phyloP scores from a whole-genome alignment of 2,329 filamentous ascomycete species.

The Epichloe bromicola region DNA sequence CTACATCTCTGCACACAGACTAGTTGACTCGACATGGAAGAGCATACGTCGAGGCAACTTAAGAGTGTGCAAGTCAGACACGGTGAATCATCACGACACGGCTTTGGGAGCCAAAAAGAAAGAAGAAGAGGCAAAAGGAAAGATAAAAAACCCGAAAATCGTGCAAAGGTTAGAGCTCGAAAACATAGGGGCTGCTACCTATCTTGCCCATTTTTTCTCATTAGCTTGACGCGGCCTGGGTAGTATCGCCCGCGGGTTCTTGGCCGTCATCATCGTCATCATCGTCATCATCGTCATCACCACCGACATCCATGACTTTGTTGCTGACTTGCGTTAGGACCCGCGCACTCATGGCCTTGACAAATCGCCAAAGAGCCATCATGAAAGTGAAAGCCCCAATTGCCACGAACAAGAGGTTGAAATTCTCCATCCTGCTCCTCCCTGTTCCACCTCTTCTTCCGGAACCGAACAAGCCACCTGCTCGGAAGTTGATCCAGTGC shows the following conservation, averaged over 20 bases:
- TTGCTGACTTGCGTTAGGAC: constrained; percentile 69
- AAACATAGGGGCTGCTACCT: not conserved
- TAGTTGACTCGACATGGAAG: constrained; percentile 81
- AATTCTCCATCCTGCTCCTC: constrained; percentile 61
- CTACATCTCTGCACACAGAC: constrained; percentile 86
- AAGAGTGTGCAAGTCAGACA: constrained; percentile 65
- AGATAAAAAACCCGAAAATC: not conserved
- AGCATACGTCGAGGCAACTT: constrained; percentile 73
- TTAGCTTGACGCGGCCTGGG: not conserved
- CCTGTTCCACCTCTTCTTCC: constrained; percentile 49
- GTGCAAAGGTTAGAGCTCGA: not conserved
- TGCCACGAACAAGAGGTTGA: constrained; percentile 67
- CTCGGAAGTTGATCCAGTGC: constrained; percentile 63
- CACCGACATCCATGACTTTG: constrained; percentile 69
- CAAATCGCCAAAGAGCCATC: constrained; percentile 72
- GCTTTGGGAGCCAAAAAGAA: not conserved
- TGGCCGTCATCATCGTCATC: constrained; percentile 36
- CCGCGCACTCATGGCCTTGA: constrained; percentile 58
- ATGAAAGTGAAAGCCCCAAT: constrained; percentile 73
- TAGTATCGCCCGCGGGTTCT: constrained; percentile 6
- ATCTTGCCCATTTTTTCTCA: not conserved
- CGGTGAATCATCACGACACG: not conserved
- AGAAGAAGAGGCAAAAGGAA: not conserved
- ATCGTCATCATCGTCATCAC: constrained; percentile 38
- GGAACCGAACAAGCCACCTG: constrained; percentile 40